Percentiles rank a stretch among this genome's conserved stretches.
phyloP scores from a whole-genome alignment of 257 asterid genomes.

The Gentiana dahurica region DNA sequence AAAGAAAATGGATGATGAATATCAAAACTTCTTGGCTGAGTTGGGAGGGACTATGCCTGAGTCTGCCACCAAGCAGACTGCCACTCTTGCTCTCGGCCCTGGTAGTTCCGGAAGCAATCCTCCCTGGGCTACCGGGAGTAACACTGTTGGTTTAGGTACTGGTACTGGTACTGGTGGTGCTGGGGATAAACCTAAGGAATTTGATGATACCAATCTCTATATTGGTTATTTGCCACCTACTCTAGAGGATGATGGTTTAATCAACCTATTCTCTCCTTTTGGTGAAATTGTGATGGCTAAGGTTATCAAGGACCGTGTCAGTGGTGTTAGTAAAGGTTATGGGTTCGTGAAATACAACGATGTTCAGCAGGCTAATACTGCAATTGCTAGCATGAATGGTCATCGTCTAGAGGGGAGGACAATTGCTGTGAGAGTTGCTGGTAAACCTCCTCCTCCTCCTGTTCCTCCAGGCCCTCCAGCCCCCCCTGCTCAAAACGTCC shows the following conservation, averaged over 20 bases:
- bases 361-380: conserved; percentile 76
- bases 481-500: conserved; percentile 13
- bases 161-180: conserved; percentile 30
- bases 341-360: conserved; percentile 92
- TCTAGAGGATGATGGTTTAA: conserved; percentile 79
- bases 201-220: conserved; percentile 80
- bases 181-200: conserved; percentile 77
- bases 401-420: conserved; percentile 89
- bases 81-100: conserved; percentile 59
- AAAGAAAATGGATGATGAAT: conserved; percentile 98
- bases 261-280: conserved; percentile 62
- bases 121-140: conserved; percentile 66
- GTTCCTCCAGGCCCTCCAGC: conserved; percentile 84
- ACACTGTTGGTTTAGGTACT: conserved; percentile 19
- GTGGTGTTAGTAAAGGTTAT: conserved; percentile 82
- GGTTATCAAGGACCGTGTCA: conserved; percentile 76
- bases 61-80: conserved; percentile 37
- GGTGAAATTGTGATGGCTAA: conserved; percentile 98
- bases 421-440: conserved; percentile 92
- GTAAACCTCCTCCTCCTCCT: conserved; percentile 86
- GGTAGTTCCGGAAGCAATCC: conserved; percentile 60
- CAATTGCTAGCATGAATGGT: conserved; percentile 88
- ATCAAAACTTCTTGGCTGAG: conserved; percentile 85
- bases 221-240: conserved; percentile 92
- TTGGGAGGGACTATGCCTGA: conserved; percentile 87